Evolutionary conservation across 176 grass and related monocot species (phyloP), one percentile per base, ranked within the genome.

Genomic region (Eragrostis curvula): DNA sequence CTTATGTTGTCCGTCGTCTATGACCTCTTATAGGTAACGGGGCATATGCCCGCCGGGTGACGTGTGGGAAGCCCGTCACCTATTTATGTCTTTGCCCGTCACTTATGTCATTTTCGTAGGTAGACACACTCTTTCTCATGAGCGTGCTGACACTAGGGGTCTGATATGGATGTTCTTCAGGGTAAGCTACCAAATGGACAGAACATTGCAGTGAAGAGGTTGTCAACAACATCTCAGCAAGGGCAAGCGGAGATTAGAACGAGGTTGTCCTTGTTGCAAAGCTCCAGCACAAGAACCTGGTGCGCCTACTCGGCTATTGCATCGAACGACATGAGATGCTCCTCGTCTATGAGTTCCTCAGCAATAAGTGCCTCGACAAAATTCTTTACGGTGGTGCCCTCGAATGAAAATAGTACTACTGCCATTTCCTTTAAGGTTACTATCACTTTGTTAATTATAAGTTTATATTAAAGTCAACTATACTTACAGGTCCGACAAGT

Each of bases 231-330:
- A 17, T 93, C 91, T 0, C 28, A 45, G 20, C 85, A 93, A 73
- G 91, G 88, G 8, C 43, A 53, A 2, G 18, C 59, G 32, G 73
- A 94, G 41, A 68, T 90, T 85, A 28, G 81, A 94, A 86, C 50
- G 85, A 91, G 79, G 69, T 90, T 0, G 69, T 67, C 20, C 29
- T 94, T 2, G 51, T 90, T 5, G 91, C 74, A 12, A 94, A 88
- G 82, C 91, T 91, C 17, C 85, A 90, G 68, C 88, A 94, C 65
- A 88, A 36, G 61, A 90, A 94, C n/a, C 65, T 94, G 13, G 91
- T 88, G 24, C 63, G 80, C 8, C 49, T 94, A 40, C 39, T 90
- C 0, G 88, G 88, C 7, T 90, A 60, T 45, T 94, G 88, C 77
- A 78, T 90, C 66, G 81, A 88, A 11, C 63, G 71, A 27, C 11